Percentiles rank a stretch among this genome's conserved stretches.
phyloP scores from a whole-genome alignment of 2,329 filamentous ascomycete genomes.

The Incumbomyces delicatus region DNA sequence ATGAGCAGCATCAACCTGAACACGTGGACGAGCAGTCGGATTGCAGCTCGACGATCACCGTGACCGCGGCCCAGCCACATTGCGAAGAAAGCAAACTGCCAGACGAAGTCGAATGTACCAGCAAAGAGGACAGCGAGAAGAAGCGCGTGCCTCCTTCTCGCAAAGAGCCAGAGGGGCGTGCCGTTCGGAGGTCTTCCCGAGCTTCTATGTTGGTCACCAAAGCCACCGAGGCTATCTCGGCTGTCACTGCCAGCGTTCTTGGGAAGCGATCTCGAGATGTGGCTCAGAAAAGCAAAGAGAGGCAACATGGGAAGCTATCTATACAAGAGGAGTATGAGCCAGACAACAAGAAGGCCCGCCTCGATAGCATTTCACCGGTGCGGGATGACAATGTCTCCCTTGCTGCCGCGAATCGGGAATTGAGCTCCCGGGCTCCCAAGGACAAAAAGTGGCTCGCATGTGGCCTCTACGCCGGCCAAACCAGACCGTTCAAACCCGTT shows the following conservation, averaged over 20 bases:
- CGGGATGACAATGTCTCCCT: neutral
- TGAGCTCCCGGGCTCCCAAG: constrained; percentile 21
- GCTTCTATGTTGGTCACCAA: constrained; percentile 31
- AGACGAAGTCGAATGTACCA: constrained; percentile 20
- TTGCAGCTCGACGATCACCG: constrained; percentile 1
- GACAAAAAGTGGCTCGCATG: constrained; percentile 70
- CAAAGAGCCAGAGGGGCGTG: constrained; percentile 22
- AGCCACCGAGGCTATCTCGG: constrained; percentile 34
- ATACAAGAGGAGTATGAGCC: constrained; percentile 22
- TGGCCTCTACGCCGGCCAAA: constrained; percentile 80
- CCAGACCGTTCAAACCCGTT: constrained; percentile 35
- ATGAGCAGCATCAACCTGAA: constrained; percentile 6
- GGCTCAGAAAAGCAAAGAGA: constrained; percentile 38
- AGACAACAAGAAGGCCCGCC: constrained; percentile 32
- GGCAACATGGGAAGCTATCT: constrained; percentile 42
- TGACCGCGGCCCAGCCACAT: constrained; percentile 11
- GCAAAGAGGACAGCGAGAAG: constrained; percentile 19
- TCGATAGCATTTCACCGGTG: constrained; percentile 20
- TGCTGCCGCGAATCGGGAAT: neutral
- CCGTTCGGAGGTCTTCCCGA: constrained; percentile 34
- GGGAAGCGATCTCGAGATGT: constrained; percentile 53
- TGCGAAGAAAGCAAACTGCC: constrained; percentile 25
- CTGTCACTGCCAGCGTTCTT: constrained; percentile 40
- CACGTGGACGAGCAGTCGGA: constrained; percentile 12
- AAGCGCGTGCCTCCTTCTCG: constrained; percentile 17